Percentiles rank a stretch among this genome's conserved stretches.
Evolutionary conservation across 441 rosid species (phyloP).

Genomic region (Hypseocharis bilobata): DNA sequence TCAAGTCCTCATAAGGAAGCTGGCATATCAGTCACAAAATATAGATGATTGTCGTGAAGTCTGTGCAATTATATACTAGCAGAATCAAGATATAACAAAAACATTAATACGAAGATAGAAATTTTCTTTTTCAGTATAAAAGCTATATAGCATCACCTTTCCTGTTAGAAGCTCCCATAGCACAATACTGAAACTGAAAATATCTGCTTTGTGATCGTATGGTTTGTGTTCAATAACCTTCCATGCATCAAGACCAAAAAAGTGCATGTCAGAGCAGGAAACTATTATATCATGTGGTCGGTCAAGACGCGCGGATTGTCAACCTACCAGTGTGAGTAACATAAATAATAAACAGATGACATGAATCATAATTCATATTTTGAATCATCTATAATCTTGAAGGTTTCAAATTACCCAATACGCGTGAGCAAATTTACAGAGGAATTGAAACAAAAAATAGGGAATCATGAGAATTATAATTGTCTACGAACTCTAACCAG

Average conservation of each 20-base stretch:
- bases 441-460: neutral
- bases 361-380: neutral
- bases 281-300: constrained; percentile 1
- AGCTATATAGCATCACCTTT: constrained; percentile 34
- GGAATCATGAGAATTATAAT: neutral
- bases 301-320: too few relatives aligned
- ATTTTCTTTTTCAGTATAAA: constrained; percentile 5
- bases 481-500: too few relatives aligned
- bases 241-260: constrained; percentile 23
- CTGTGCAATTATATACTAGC: neutral
- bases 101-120: neutral
- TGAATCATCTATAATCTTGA: constrained; percentile 2
- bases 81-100: neutral
- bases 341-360: neutral
- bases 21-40: constrained; percentile 23
- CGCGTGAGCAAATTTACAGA: neutral
- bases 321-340: neutral
- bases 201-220: constrained; percentile 57
- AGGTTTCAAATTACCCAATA: constrained; percentile 1
- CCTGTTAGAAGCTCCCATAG: constrained; percentile 70
- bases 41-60: neutral
- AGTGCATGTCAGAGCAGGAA: constrained; percentile 23
- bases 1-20: constrained; percentile 55
- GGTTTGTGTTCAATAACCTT: constrained; percentile 68
- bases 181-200: constrained; percentile 58